Evolutionary conservation across 140 eudicot genomes (phyloP), one percentile per base, ranked within the genome.

Genomic region (Senecio squalidus): DNA sequence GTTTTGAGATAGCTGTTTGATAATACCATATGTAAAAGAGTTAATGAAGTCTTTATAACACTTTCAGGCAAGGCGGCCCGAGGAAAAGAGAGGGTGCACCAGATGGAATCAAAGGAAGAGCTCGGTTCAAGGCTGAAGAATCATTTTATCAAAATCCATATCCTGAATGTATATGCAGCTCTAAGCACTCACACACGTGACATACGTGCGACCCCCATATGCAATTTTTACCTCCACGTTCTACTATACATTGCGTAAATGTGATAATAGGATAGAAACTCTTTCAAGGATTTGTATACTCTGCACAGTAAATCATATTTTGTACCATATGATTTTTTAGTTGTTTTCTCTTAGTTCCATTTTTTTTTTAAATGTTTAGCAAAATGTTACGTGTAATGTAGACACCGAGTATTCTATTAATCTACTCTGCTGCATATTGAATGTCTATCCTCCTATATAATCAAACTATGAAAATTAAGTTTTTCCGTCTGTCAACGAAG

Each of bases 101-200:
- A 6, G 68, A 79, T 5, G 97, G 97, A 47, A 66, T 90, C 45
- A 90, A 60, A 80, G 97, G 97, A 34, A 76, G 97, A 29, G 97
- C 91, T 11, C 76, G 88, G 54, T 76, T 54, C 46, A 79, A 82
- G 74, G 77, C 60, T 27, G 97, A 90, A 65, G 97, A 90, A 74
- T 81, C 95, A 6, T 90, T 90, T 55, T 90, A 86, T 78, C 84
- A 86, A 75, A 90, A 90, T 63, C 95, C 97, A 29, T 86, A 53
- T 64, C 97, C 97, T 10, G 97, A 90, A 74, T 90, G 97, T 62
- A 86, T 90, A 64, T 90, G 97, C 47, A 41, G 26, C 28, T 73
- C 85, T 34, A 34, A 70, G 55, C 52, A 30, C 22, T 46, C 43
- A 51, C 21, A 25, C 2, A 57, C 27, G 17, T 61, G 49, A 65